Evolutionary conservation across 768 basidiomycete genomes (phyloP), one percentile per base, ranked within the genome.

Genomic region (Amanita inopinata): DNA sequence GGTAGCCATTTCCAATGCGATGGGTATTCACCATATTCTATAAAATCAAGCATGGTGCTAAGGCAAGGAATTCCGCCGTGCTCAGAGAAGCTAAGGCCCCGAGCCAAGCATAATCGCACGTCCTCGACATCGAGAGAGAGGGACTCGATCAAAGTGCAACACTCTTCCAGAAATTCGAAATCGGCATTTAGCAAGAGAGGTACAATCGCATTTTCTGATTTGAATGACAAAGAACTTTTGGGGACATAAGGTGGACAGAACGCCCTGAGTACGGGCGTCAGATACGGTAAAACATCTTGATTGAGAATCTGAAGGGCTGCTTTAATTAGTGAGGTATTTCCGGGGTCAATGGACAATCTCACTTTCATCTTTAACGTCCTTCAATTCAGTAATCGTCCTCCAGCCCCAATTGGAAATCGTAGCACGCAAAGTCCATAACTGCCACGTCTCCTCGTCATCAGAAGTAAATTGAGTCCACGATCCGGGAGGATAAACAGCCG

Each of bases 111-210:
- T 17, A 79, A 62, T 18, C 86, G 74, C 35, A 87, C 72, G 43
- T 85, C 82, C 54, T 84, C 83, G 8, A 84, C 73, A 52, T 91
- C 88, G 10, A 89, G 67, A 11, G 80, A 70, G 22, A 88, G 73
- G 27, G 84, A 80, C 55, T 91, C 88, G 20, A 91, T 69, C 28
- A 81, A 65, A 38, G 74, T 83, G 60, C 80, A 86, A 0, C 75
- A 71, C 53, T 89, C 81, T 51, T 85, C 80, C 23, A 91, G 64
- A 11, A 73, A 63, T 27, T 85, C 82, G 37, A 83, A 75, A 58
- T 91, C 88, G 2, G 78, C 64, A 43, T 75, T 68, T 32, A 80
- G 58, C 9, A 83, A 70, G 22, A 56, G 57, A 32, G 61, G 64
- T 36, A 70, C 62, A 46, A 71, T 58, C n/a, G 52, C 58, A 27